Evolutionary conservation across 352 stramenopile genomes (phyloP), one percentile per base, ranked within the genome.

Genomic region (Phytophthora melonis): DNA sequence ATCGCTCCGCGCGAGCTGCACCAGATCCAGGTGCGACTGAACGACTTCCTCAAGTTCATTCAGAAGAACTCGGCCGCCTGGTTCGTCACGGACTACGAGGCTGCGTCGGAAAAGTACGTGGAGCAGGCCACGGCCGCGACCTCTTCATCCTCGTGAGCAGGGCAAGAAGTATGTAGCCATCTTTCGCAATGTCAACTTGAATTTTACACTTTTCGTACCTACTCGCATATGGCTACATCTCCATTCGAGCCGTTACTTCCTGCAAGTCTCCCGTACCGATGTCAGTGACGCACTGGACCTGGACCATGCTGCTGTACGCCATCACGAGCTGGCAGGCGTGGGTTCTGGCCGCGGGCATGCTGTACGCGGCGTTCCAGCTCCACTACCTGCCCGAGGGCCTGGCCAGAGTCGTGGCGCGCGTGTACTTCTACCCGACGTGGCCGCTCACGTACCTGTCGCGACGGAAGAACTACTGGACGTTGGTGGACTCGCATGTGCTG

Each of bases 391-490:
- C 94, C 0, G 56, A 84, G 43, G 77, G 82, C 0, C 45, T 98
- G 32, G 90, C 88, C 4, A 82, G 82, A 60, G 74, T 98, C 60
- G 93, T 93, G 5, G 94, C 89, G 8, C 84, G 87, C 25, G 66
- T 89, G 11, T 89, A 90, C 53, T 99, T 99, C 83, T 98, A 97
- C 78, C 96, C 96, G 25, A 98, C 95, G 19, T 91, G 95, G 74
- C 96, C 96, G 6, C 89, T 99, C 58, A 98, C 96, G 54, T 94
- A 97, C 71, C 80, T 93, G 16, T 87, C 86, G 58, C 79, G 93
- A n/a, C 87, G 95, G 52, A 80, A 80, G 39, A 91, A 96, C 81
- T 98, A 97, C 81, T 97, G 85, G 65, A 98, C 93, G 39, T 79
- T 93, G 52, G 84, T 99, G 41, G 96, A 99, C 73, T 94, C 95